Evolutionary conservation across 805 yeast genomes (phyloP), one percentile per base, ranked within the genome.

Genomic region (Blastobotrys peoriensis): DNA sequence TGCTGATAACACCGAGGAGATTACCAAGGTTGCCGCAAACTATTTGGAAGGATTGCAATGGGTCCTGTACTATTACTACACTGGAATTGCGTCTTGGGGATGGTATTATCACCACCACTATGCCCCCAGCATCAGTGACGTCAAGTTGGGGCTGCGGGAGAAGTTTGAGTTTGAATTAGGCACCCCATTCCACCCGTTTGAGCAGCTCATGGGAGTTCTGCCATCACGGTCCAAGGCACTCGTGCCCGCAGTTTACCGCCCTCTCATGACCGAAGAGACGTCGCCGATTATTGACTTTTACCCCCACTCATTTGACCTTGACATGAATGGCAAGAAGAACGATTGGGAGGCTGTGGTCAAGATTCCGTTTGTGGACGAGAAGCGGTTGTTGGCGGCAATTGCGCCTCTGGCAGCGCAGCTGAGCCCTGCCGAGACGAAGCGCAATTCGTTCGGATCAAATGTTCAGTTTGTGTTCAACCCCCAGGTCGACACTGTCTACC

Each of bases 271-370:
- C 10, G 95, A 89, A 47, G 80, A 79, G 37, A 71, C 73, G 37
- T 89, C 97, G 5, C 95, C 96, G 21, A 87, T 93, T 53, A 74
- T 74, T 45, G 97, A 88, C 56, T 88, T 87, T 58, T 93, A 93
- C 60, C 98, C 98, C 2, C 73, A 75, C 46, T 86, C 86, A 48
- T 95, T 91, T 45, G 86, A 81, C 42, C 73, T 86, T 28, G 98
- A 93, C 67, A 74, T 79, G 76, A 93, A 93, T 61, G 98, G 98
- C 36, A 93, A 93, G 62, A 86, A 88, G 44, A 95, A 93, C 2
- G 83, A 87, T 40, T 93, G 98, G 98, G 98, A 93, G 67, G 97
- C 97, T 8, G 96, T 93, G 45, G 96, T 93, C 4, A 75, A 86
- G 56, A 75, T 93, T 47, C 81, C 94, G 3, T 93, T 93, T 71